Evolutionary conservation across 2,329 filamentous ascomycete genomes (phyloP).

Genomic region (Talaromyces rugulosus): DNA sequence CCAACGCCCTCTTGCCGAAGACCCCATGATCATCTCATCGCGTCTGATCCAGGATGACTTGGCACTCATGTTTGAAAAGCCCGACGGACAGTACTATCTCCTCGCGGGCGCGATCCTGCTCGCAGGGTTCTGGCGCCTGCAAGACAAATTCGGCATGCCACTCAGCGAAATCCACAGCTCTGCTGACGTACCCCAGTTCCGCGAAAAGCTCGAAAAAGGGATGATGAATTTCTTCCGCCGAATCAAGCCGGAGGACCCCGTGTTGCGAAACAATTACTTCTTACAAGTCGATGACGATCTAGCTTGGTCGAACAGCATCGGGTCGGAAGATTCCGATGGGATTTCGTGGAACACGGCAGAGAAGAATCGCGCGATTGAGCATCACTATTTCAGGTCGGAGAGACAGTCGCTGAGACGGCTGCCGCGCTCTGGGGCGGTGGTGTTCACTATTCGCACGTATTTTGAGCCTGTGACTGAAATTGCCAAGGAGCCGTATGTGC

Average conservation of each 20-base stretch:
- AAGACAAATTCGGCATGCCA: constrained; percentile 76
- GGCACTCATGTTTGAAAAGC: constrained; percentile 73
- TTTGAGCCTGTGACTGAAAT: constrained; percentile 69
- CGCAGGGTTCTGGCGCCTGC: constrained; percentile 76
- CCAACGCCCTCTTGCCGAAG: constrained; percentile 62
- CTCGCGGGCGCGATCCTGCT: constrained; percentile 72
- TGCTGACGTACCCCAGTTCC: constrained; percentile 70
- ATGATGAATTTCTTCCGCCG: constrained; percentile 80
- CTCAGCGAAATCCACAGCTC: constrained; percentile 75
- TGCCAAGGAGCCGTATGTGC: constrained; percentile 68
- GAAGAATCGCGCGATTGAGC: constrained; percentile 66
- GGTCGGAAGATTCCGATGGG: constrained; percentile 60
- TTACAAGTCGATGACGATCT: constrained; percentile 77
- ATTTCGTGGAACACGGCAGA: constrained; percentile 73
- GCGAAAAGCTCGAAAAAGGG: constrained; percentile 66
- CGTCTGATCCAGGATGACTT: constrained; percentile 77
- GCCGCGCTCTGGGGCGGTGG: constrained; percentile 54
- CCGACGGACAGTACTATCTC: constrained; percentile 76
- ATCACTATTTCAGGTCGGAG: constrained; percentile 76
- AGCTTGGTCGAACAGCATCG: constrained; percentile 73
- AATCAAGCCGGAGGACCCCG: constrained; percentile 62
- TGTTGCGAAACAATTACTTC: constrained; percentile 78
- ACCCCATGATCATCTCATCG: constrained; percentile 72
- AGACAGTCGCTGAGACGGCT: constrained; percentile 65
- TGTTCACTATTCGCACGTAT: constrained; percentile 78